These are phyloP conservation scores for Glomus cerebriforme DNA, from an alignment of 192 early-diverging fungal species.

Conservation along the genomic window DNA sequence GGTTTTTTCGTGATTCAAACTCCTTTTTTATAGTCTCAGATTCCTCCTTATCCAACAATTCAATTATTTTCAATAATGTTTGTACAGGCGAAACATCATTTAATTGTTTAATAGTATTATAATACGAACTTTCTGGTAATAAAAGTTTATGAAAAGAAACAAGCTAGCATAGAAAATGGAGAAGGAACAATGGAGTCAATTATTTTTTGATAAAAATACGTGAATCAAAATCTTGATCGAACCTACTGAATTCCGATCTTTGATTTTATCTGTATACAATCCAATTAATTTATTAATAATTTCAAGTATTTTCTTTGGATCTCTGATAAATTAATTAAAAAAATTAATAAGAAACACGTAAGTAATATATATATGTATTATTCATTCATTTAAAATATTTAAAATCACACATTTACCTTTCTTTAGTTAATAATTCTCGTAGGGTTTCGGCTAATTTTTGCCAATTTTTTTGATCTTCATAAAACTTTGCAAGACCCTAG, in stretches of 20 bases:
- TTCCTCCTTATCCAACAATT: constrained; percentile 41
- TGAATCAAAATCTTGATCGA: neutral
- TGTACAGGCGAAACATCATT: constrained; percentile 41
- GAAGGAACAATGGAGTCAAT: neutral
- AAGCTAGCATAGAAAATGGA: constrained; percentile 31
- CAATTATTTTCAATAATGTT: constrained; percentile 39
- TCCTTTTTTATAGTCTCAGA: constrained; percentile 56
- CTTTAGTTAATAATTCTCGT: constrained; percentile 41
- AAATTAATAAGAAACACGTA: neutral
- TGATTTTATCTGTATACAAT: constrained; percentile 48
- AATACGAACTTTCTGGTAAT: constrained; percentile 48
- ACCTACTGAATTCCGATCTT: constrained; percentile 41
- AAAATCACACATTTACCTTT: constrained; percentile 11
- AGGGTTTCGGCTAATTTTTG: constrained; percentile 37
- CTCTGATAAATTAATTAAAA: constrained; percentile 36
- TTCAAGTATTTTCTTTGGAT: constrained; percentile 51
- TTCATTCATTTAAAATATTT: too few species aligned
- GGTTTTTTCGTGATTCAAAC: constrained; percentile 62
- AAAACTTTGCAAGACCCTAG: constrained; percentile 62
- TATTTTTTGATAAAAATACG: neutral
- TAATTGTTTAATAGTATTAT: constrained; percentile 39
- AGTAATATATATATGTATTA: neutral
- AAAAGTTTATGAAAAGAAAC: constrained; percentile 44
- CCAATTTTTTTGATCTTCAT: constrained; percentile 56
- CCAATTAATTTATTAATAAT: constrained; percentile 56